phyloP scores from a whole-genome alignment of 257 asterid species.

The Solanum rostratum region DNA sequence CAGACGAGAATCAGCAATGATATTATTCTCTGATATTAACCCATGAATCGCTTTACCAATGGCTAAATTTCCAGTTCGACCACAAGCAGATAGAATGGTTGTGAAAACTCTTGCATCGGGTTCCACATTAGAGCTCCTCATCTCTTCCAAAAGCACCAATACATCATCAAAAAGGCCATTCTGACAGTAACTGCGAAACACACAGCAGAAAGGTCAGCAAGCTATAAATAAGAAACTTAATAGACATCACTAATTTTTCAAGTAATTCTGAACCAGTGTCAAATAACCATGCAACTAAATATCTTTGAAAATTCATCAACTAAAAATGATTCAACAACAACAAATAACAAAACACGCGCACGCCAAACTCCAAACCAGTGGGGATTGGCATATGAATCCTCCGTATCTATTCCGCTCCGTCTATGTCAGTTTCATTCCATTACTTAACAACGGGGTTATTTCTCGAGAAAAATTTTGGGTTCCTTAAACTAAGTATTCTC shows the following conservation, averaged over 20 bases:
- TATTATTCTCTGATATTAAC: constrained; percentile 24
- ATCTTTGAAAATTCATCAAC: neutral
- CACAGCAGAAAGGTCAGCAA: neutral
- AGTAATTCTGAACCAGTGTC: neutral
- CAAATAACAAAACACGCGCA: neutral
- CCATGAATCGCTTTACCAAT: constrained; percentile 39
- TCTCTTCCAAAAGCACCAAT: constrained; percentile 44
- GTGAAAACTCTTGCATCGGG: constrained; percentile 49
- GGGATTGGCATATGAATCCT: neutral
- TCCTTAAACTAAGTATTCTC: neutral
- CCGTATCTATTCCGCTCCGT: neutral
- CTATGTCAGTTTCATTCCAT: neutral
- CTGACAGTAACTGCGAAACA: constrained; percentile 52
- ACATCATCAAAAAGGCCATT: constrained; percentile 42
- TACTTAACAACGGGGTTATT: neutral
- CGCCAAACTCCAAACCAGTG: neutral
- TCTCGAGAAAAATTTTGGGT: neutral
- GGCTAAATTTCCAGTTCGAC: constrained; percentile 34
- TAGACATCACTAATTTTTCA: neutral
- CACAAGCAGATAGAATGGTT: constrained; percentile 51
- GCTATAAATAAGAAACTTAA: constrained; percentile 4
- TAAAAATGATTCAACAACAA: neutral
- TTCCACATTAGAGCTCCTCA: constrained; percentile 34
- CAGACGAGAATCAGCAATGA: constrained; percentile 33
- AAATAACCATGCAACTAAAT: neutral